Evolutionary conservation across 345 rosid genomes (phyloP), one percentile per base, ranked within the genome.

Genomic region (Salix brachista): DNA sequence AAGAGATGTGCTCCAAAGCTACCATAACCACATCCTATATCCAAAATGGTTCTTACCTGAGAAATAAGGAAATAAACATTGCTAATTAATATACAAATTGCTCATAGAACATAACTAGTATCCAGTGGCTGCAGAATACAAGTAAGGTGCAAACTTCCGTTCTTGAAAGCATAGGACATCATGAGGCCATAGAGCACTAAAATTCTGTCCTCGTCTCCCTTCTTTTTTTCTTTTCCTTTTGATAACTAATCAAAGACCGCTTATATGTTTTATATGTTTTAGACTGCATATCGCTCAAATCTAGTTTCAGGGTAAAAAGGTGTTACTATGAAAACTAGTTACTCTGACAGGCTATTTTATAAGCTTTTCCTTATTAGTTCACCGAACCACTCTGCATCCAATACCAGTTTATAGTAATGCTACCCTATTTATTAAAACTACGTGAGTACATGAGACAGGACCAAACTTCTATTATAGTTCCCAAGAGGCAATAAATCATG

Each of bases 11-110:
- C 99, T 58, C 99, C 99, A 83, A 92, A 96, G 90, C 99, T 96
- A 74, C 99, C 98, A 74, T 92, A 96, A 81, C 99, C 99, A 80
- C 99, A 96, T 76, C 98, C 99, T 81, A 96, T 89, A 82, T 96
- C 99, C 88, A 96, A 88, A 65, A 96, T 87, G 71, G 96, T 92
- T 84, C 99, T 89, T 64, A 96, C 90, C 98, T 96, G 92, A 86
- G 84, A 72, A 32, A 41, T 26, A 8, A 69, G 41, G 58, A 75
- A 65, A 65, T 50, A 8, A 30, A 28, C 46, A 70, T 7, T 18
- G 46, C 48, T 58, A 54, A 13, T 46, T n/a, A 74, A 14, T 62
- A 69, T 37, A 41, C 19, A 28, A 14, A 72, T 60, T 72, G 56
- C 76, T 37, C 4, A 65, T 17, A 26, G 65, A 56, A 32, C 25